These are phyloP conservation scores for Fusarium kyushuense DNA, from an alignment of 2,329 filamentous ascomycete species.

Conservation along the genomic window DNA sequence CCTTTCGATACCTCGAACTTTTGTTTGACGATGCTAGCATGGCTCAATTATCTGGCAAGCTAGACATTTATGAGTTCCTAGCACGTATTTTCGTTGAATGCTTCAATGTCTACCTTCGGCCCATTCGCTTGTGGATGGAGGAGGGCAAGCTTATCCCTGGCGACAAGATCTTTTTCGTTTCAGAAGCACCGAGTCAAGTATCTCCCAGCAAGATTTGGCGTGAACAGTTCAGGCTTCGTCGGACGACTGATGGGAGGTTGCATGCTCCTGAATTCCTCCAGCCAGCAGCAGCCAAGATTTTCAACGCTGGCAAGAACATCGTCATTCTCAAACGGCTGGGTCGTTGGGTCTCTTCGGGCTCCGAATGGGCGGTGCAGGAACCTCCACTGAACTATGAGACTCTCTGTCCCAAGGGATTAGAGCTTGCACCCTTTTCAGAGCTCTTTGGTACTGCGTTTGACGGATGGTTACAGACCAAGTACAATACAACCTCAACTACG, in stretches of 20 bases:
- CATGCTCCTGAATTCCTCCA: conserved; percentile 82
- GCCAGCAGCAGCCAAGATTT: conserved; percentile 76
- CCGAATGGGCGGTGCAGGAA: conserved; percentile 51
- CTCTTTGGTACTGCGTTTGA: conserved; percentile 79
- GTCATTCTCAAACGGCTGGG: conserved; percentile 83
- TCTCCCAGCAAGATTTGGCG: conserved; percentile 79
- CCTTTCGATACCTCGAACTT: conserved; percentile 82
- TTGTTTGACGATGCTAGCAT: conserved; percentile 78
- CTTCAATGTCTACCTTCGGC: conserved; percentile 83
- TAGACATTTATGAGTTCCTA: conserved; percentile 70
- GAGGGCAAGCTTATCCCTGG: conserved; percentile 74
- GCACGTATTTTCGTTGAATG: conserved; percentile 81
- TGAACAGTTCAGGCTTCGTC: conserved; percentile 76
- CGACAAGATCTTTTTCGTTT: conserved; percentile 82
- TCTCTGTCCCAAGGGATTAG: conserved; percentile 62
- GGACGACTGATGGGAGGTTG: conserved; percentile 68
- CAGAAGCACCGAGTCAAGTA: conserved; percentile 66
- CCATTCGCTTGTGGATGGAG: conserved; percentile 87
- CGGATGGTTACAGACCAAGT: conserved; percentile 80
- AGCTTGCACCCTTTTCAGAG: conserved; percentile 77
- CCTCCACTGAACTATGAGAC: conserved; percentile 67
- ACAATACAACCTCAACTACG: conserved; percentile 74
- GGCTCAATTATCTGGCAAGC: conserved; percentile 77
- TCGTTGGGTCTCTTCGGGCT: conserved; percentile 57
- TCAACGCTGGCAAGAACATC: conserved; percentile 89